These are phyloP conservation scores for Brasilioporus rufonigricans DNA, from an alignment of 768 basidiomycete species.

Conservation along the genomic window DNA sequence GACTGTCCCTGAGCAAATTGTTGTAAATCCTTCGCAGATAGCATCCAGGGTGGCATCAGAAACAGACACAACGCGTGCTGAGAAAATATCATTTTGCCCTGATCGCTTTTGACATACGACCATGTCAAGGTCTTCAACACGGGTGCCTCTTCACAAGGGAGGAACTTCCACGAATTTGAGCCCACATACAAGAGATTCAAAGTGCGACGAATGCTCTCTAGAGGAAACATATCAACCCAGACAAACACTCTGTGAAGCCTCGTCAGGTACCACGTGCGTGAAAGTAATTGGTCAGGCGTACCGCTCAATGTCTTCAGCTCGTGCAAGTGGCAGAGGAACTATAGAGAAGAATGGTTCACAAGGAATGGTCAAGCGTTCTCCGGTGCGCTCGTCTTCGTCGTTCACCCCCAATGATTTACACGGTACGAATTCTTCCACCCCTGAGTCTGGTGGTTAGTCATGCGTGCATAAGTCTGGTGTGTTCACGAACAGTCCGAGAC, in stretches of 20 bases:
- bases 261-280: not conserved
- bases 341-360: slow-evolving; percentile 40
- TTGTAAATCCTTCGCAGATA: slow-evolving; percentile 34
- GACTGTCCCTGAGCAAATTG: slow-evolving; percentile 28
- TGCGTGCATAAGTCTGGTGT: not conserved
- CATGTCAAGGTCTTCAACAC: slow-evolving; percentile 29
- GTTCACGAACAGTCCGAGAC: slow-evolving; percentile 39
- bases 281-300: slow-evolving; percentile 20
- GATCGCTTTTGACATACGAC: slow-evolving; percentile 17
- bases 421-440: slow-evolving; percentile 40
- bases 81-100: slow-evolving; percentile 9
- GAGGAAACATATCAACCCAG: slow-evolving; percentile 52
- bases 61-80: slow-evolving; percentile 29
- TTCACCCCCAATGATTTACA: slow-evolving; percentile 32
- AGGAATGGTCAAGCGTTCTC: slow-evolving; percentile 44
- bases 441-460: slow-evolving; percentile 25
- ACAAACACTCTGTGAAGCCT: slow-evolving; percentile 36
- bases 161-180: slow-evolving; percentile 30
- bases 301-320: slow-evolving; percentile 44
- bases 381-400: slow-evolving; percentile 39
- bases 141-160: slow-evolving; percentile 19
- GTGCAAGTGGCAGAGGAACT: slow-evolving; percentile 32
- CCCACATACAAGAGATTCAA: slow-evolving; percentile 33
- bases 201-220: slow-evolving; percentile 47
- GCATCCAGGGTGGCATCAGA: slow-evolving; percentile 41